phyloP scores from a whole-genome alignment of 345 rosid genomes.

The Hevea brasiliensis region DNA sequence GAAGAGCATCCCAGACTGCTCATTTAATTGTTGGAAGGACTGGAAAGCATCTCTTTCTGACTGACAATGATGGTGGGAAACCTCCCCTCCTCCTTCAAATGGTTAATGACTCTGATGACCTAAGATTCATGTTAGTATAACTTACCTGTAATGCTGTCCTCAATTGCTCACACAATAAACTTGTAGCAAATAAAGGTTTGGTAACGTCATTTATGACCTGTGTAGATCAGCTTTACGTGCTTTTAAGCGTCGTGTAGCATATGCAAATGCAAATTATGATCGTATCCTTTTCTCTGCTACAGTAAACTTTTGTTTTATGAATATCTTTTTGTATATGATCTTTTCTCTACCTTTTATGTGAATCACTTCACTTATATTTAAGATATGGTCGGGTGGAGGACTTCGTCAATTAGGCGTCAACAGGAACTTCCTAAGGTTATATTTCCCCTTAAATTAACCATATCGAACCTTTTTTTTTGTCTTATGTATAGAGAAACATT shows the following conservation, averaged over 20 bases:
- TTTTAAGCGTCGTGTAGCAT: constrained; percentile 87
- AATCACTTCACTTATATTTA: constrained; percentile 41
- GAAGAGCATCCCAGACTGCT: constrained; percentile 80
- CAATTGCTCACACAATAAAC: not conserved
- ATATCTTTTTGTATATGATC: constrained; percentile 5
- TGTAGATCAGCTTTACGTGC: constrained; percentile 79
- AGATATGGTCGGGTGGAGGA: constrained; percentile 97
- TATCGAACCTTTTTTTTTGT: not conserved
- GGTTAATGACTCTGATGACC: constrained; percentile 66
- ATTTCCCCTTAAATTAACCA: not conserved
- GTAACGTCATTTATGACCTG: constrained; percentile 25
- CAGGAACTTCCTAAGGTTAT: constrained; percentile 80
- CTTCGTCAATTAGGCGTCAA: constrained; percentile 85
- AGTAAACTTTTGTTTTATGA: constrained; percentile 16
- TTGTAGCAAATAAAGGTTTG: constrained; percentile 3
- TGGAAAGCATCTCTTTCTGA: constrained; percentile 88
- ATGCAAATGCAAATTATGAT: constrained; percentile 86
- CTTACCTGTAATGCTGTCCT: not conserved
- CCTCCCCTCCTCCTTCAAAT: constrained; percentile 90
- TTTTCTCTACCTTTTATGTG: constrained; percentile 6
- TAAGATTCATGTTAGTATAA: constrained; percentile 70
- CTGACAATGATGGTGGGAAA: constrained; percentile 67
- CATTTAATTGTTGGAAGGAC: constrained; percentile 86
- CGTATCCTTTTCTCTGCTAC: constrained; percentile 57
- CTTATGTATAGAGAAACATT: not conserved